Evolutionary conservation across 768 basidiomycete species (phyloP), one percentile per base, ranked within the genome.

Genomic region (Boletus subcaerulescens): DNA sequence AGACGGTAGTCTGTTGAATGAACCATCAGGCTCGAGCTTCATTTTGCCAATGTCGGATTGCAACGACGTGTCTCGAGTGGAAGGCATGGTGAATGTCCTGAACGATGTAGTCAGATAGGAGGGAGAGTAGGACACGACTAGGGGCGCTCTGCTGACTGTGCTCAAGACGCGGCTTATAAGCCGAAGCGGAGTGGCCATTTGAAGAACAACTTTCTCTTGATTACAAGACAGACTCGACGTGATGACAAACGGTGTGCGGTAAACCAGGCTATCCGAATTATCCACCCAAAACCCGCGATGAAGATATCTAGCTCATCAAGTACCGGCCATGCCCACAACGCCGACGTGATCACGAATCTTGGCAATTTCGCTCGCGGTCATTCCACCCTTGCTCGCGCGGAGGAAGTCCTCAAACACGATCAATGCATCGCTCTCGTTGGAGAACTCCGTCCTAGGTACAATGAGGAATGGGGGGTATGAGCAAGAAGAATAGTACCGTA

Each of bases 271-370:
- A 48, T 46, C 39, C 15, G 32, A 45, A 32, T 4, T 33, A 35
- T 40, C 40, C 26, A 73, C 15, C 33, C 5, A 14, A 29, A 36
- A 52, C 42, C 22, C 41, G 20, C 7, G 31, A 51, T 11, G 20
- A 15, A 9, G 20, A 53, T 31, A n/a, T 29, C 32, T 18, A 31
- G 15, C 14, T 12, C 17, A n/a, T 50, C 67, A 91, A 50, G 81
- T 85, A 13, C 93, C 93, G 20, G 85, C 89, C 93, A 95, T 94
- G 29, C 93, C 94, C 40, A 84, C 78, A 24, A 96, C 80, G 5
- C 93, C 93, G 17, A 93, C 89, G 20, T 79, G 77, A 68, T 98
- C 96, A 45, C 96, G 81, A 63, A 98, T 93, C 76, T 83, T 90
- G 14, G 96, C 96, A 53, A 97, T 91, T 67, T 98, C 91, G 56